These are phyloP conservation scores for Neurospora sp. DNA, from an alignment of 495 filamentous ascomycete species.

Conservation along the genomic window DNA sequence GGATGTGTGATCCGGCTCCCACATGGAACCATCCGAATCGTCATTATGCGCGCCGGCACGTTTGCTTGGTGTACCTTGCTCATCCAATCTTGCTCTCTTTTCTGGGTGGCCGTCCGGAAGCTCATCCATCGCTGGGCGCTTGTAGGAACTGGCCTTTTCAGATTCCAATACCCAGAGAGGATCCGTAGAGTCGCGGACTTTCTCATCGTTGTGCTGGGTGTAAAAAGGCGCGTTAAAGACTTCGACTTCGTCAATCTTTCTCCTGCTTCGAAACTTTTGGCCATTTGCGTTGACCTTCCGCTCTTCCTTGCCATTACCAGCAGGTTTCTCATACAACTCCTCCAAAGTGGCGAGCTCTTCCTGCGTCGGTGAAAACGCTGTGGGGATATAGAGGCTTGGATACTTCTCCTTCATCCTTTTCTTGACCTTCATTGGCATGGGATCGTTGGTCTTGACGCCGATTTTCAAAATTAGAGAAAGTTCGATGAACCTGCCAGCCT, in stretches of 20 bases:
- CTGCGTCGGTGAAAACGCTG: slow-evolving; percentile 29
- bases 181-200: slow-evolving; percentile 5
- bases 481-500: slow-evolving; percentile 12
- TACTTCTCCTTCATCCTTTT: slow-evolving; percentile 33
- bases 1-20: background rate
- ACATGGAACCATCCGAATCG: background rate
- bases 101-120: background rate
- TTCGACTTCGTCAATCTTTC: slow-evolving; percentile 24
- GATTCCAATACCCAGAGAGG: slow-evolving; percentile 9
- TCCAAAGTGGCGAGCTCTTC: slow-evolving; percentile 24
- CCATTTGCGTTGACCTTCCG: slow-evolving; percentile 17
- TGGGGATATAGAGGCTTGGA: slow-evolving; percentile 32
- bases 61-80: background rate
- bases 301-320: slow-evolving; percentile 2
- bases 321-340: slow-evolving; percentile 11
- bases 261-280: slow-evolving; percentile 20
- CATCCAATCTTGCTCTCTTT: slow-evolving; percentile 8
- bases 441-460: slow-evolving; percentile 16
- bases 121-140: slow-evolving; percentile 9
- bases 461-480: slow-evolving; percentile 16
- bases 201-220: slow-evolving; percentile 10
- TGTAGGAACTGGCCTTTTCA: slow-evolving; percentile 5
- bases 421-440: slow-evolving; percentile 17
- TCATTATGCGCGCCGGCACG: background rate
- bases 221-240: slow-evolving; percentile 29